Evolutionary conservation across 2,329 filamentous ascomycete species (phyloP), one percentile per base, ranked within the genome.

Genomic region (Pseudogymnoascus sp.): DNA sequence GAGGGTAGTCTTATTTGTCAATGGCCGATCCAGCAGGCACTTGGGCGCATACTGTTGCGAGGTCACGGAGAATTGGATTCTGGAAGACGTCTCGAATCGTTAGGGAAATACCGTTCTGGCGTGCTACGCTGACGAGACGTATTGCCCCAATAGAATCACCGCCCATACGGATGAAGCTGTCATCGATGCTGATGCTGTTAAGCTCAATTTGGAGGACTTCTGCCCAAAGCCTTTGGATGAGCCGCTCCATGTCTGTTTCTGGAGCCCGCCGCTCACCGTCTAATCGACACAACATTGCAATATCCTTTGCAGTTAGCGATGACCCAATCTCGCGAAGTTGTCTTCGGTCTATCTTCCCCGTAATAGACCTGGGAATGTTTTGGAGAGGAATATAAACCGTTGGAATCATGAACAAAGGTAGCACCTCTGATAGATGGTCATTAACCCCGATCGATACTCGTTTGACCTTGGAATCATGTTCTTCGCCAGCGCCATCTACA

Each of bases 81-180:
- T 60, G 61, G 28, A 68, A 65, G 23, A 68, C 62, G 8, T 63
- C 62, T 16, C 38, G 37, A 16, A 65, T 64, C 8, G 61, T 63
- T 21, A 68, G 36, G 16, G 40, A 9, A 9, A 68, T 38, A 5
- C 65, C 67, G 11, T 25, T 25, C 3, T 46, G 38, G 42, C 67
- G 59, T 36, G 60, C 64, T 18, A 42, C 49, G 21, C 81, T 77
- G 3, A 75, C 72, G 12, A 79, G 69, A 7, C 75, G 72, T 70
- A 80, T 80, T 1, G 78, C 77, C 2, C 69, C 69, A 28, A 80
- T 78, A 7, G 78, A 80, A 53, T 80, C 78, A 2, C 78, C 78
- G 2, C 78, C 78, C 0, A 79, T 68, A 3, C 68, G 66, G 14
- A 78, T 71, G 60, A 80, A 79, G 53, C 37, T 68, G 65, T 72